Evolutionary conservation across 768 basidiomycete species (phyloP), one percentile per base, ranked within the genome.

Genomic region (Suillus subluteus): DNA sequence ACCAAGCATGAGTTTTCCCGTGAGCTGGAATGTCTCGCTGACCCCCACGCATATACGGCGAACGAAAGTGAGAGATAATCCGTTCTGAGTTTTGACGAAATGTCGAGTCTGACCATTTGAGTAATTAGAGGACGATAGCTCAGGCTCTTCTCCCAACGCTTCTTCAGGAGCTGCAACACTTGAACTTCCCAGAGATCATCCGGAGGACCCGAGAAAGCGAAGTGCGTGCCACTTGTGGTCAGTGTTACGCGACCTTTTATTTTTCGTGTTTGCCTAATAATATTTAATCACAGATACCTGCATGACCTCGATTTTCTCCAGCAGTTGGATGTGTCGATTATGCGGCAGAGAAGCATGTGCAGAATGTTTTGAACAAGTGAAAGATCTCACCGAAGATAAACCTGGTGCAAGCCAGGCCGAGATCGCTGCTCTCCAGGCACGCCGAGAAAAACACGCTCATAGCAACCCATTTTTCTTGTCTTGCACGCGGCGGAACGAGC

Each of bases 311-410:
- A 88, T 97, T 65, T 97, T 97, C 77, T 91, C 91, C 7, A 89
- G 88, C 65, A 91, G 89, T 38, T 97, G 92, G 88, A 92, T 96
- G 86, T 97, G 95, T 75, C 85, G 91, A n/a, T 74, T 87, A 46
- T 98, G 96, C 75, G 96, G 94, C 6, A 88, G 94, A 12, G 96
- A 98, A 78, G 88, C 92, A 11, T 98, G 96, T 74, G 83, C 88
- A 1, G 91, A 94, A 67, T 98, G 96, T 74, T 92, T 87, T 72
- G 81, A 84, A 35, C 89, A 87, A 69, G 87, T 96, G 62, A 78
- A 80, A 64, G 87, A 88, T 16, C 79, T 91, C 43, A 92, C 90
- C 11, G 78, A 81, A 66, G 86, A 85, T 67, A 82, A 80, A 37
- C 77, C 81, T 2, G 82, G 80, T 40, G 84, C 85, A 5, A 79